phyloP scores from a whole-genome alignment of 2,329 filamentous ascomycete genomes.

The Phialemonium atrogriseum region DNA sequence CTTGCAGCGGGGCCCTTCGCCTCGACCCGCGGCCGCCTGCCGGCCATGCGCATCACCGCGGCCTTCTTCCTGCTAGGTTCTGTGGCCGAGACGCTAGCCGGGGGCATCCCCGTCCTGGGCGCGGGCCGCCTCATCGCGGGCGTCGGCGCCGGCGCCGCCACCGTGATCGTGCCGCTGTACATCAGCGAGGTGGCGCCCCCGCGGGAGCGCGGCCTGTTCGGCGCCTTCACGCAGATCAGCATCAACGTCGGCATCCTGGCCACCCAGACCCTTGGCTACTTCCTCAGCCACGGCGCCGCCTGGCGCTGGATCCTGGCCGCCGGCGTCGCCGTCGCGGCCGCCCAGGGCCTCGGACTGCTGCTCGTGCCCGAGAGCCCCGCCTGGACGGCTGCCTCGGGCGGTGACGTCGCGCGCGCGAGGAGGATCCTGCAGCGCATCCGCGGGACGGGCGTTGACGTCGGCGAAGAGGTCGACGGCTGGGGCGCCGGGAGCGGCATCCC shows the following conservation, averaged over 20 bases:
- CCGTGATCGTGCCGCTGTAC: slow-evolving; percentile 90
- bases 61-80: slow-evolving; percentile 71
- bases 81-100: slow-evolving; percentile 63
- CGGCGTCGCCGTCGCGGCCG: slow-evolving; percentile 58
- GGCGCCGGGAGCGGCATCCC: slow-evolving; percentile 34
- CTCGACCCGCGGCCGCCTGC: slow-evolving; percentile 64
- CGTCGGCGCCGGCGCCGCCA: slow-evolving; percentile 76
- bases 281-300: slow-evolving; percentile 67
- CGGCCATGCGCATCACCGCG: slow-evolving; percentile 70
- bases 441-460: slow-evolving; percentile 59
- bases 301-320: slow-evolving; percentile 80
- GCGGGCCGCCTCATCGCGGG: slow-evolving; percentile 74
- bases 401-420: slow-evolving; percentile 51
- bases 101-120: slow-evolving; percentile 57
- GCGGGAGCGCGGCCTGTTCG: slow-evolving; percentile 68
- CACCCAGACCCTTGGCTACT: slow-evolving; percentile 79
- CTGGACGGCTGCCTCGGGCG: slow-evolving; percentile 66
- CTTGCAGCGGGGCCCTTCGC: slow-evolving; percentile 73
- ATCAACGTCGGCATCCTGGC: slow-evolving; percentile 85
- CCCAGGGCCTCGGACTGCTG: slow-evolving; percentile 63
- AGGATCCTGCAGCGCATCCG: slow-evolving; percentile 67
- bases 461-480: slow-evolving; percentile 63
- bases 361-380: slow-evolving; percentile 80
- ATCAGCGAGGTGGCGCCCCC: slow-evolving; percentile 85
- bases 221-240: slow-evolving; percentile 80